Evolutionary conservation across 805 yeast genomes (phyloP).

Genomic region (Ascoidea rubescens): DNA sequence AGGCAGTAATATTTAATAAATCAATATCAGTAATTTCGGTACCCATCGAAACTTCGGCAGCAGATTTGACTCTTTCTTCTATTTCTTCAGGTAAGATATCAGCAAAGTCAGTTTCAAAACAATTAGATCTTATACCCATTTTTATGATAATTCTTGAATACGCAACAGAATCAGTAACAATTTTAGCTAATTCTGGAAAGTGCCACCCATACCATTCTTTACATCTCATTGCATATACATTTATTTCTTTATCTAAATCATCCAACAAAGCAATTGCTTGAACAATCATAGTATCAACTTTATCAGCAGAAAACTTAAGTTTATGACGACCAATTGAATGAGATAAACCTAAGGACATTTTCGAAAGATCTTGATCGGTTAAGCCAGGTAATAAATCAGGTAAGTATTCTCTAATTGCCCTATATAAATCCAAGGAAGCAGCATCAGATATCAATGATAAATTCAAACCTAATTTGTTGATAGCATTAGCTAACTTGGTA

Average conservation of each 20-base stretch:
- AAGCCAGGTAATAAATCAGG: constrained; percentile 93
- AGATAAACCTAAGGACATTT: constrained; percentile 97
- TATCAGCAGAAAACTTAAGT: constrained; percentile 93
- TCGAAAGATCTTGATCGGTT: constrained; percentile 67
- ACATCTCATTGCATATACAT: constrained; percentile 97
- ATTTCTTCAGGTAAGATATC: constrained; percentile 85
- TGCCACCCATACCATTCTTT: constrained; percentile 99
- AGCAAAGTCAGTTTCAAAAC: constrained; percentile 80
- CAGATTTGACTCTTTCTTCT: constrained; percentile 84
- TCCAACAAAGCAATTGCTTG: constrained; percentile 97
- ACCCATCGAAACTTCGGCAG: constrained; percentile 99
- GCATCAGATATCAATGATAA: constrained; percentile 88
- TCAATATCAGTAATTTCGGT: constrained; percentile 93
- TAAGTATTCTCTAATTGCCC: constrained; percentile 88
- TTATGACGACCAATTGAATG: constrained; percentile 98
- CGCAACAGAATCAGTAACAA: constrained; percentile 89
- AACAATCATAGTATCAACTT: constrained; percentile 97
- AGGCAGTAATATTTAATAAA: constrained; percentile 71
- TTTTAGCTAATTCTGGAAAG: constrained; percentile 98
- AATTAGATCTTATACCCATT: constrained; percentile 91
- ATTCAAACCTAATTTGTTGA: constrained; percentile 84
- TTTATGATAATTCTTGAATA: constrained; percentile 86
- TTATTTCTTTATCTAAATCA: constrained; percentile 93
- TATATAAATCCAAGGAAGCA: constrained; percentile 83
- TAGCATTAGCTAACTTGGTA: constrained; percentile 90